Base-by-base conservation (phyloP, 2,329 filamentous ascomycete species). In the Blastomyces emzantsi region DNA sequence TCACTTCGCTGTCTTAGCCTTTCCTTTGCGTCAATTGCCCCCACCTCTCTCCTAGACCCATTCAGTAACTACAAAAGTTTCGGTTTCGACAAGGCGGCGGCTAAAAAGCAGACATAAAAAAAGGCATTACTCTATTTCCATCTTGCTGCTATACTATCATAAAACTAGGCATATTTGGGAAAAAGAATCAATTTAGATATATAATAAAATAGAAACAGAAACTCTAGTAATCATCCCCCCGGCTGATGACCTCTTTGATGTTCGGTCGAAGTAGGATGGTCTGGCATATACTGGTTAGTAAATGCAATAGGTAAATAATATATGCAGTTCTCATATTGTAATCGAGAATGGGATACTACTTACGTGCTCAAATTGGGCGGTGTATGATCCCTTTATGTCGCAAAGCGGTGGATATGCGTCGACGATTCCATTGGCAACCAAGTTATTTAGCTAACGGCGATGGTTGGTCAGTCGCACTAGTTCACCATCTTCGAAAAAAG, bases 301-400 rank as follows among this genome's bases (percentile, higher is more conserved):
- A 52, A 61, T 52, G 49, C 2, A 52, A 30, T 52, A 30, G 25
- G 4, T 3, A 30, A 30, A 52, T 28, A 15, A 25, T 30, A 17
- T 33, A 49, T 57, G 4, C 25, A 49, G 36, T 49, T 19, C 11
- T 19, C 41, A 47, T 25, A 13, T 47, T 28, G 25, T 22, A 45
- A 47, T 25, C 43, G 43, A 63, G 33, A 51, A 47, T 7, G 9
- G 5, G 30, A 11, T n/a, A 9, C 28, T 43, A 85, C 89, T 83
- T 79, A 95, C 92, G 80, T 97, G 92, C 81, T 97, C 92, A 74
- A 87, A 96, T 75, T 97, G 92, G 67, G 92, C 93, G 33, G 92
- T 95, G 76, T 96, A 96, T 33, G 90, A 95, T 64, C 93, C 93
- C 83, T 95, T 96, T 78, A 92, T 87, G 78, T 97, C 92, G 69